Evolutionary conservation across 805 yeast species (phyloP).

Genomic region (Saturnispora mendoncae): DNA sequence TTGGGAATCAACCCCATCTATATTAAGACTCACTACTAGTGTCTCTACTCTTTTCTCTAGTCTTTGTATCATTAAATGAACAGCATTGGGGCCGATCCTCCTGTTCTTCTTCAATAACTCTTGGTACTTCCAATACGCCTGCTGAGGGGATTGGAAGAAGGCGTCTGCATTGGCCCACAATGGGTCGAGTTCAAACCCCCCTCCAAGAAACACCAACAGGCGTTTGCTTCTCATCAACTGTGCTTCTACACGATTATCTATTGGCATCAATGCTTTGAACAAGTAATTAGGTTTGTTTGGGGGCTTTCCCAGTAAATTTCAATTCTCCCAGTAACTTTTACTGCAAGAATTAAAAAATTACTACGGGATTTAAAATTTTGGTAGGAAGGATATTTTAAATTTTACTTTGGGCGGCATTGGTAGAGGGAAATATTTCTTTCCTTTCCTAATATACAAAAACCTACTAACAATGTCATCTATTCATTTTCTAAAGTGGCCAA

Average conservation of each 20-base stretch:
- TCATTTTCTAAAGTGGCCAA: slow-evolving; percentile 19
- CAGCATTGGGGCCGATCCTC: too few relatives aligned
- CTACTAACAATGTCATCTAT: too few relatives aligned
- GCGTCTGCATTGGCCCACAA: too few relatives aligned
- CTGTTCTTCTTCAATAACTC: too few relatives aligned
- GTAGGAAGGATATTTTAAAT: neutral
- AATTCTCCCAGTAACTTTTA: too few relatives aligned
- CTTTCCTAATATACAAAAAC: too few relatives aligned
- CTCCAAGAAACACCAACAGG: slow-evolving; percentile 1
- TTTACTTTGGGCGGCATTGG: neutral
- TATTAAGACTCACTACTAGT: slow-evolving; percentile 33
- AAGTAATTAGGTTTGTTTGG: too few relatives aligned
- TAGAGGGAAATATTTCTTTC: neutral
- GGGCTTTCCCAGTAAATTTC: too few relatives aligned
- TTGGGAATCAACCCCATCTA: slow-evolving; percentile 63
- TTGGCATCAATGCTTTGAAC: neutral
- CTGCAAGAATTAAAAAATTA: neutral
- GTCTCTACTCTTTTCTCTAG: neutral
- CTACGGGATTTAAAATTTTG: neutral
- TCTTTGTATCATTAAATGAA: neutral
- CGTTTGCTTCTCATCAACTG: neutral
- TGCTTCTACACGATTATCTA: neutral
- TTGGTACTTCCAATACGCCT: too few relatives aligned
- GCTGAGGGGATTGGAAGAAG: too few relatives aligned
- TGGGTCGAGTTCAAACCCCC: neutral